Conservation (phyloP, 2,329 filamentous ascomycete species). For the Cordyceps fumosorosea region DNA sequence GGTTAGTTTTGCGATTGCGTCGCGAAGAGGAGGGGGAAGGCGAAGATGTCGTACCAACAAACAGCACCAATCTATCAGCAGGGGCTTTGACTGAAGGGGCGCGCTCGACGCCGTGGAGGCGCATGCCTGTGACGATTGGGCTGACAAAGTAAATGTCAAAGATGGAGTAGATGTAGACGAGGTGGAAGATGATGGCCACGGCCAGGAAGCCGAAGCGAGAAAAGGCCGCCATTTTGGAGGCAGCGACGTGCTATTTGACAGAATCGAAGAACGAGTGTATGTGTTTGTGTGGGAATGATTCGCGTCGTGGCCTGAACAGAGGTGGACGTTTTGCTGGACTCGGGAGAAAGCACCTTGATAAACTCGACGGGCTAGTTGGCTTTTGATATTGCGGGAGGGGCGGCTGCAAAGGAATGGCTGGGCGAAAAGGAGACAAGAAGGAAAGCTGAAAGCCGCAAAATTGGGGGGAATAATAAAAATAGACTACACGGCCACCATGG, state of each 20-base stretch:
- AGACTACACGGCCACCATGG: not conserved
- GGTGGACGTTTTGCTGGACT: not conserved
- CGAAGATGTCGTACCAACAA: slow-evolving; percentile 60
- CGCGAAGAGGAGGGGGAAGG: not conserved
- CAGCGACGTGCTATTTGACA: not conserved
- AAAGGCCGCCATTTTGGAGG: slow-evolving; percentile 43
- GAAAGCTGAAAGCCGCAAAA: not conserved
- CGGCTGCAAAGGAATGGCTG: slow-evolving; percentile 1
- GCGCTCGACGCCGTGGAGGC: slow-evolving; percentile 64
- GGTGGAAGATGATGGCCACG: slow-evolving; percentile 84
- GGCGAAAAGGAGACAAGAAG: not conserved
- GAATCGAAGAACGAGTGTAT: not conserved
- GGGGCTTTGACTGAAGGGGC: slow-evolving; percentile 58
- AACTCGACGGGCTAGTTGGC: slow-evolving; percentile 7
- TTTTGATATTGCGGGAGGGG: not conserved
- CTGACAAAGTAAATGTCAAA: slow-evolving; percentile 99
- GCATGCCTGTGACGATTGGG: slow-evolving; percentile 94
- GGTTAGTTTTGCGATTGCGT: slow-evolving; percentile 6
- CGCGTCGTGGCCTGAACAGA: not conserved
- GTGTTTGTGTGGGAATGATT: not conserved
- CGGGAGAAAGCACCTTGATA: slow-evolving; percentile 10
- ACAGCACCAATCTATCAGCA: slow-evolving; percentile 83
- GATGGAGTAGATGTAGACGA: slow-evolving; percentile 90
- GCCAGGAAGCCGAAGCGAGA: slow-evolving; percentile 76
- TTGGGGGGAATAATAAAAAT: not conserved